These are phyloP conservation scores for Caryopteris hybrid DNA, from an alignment of 305 asterid species.

Conservation along the genomic window DNA sequence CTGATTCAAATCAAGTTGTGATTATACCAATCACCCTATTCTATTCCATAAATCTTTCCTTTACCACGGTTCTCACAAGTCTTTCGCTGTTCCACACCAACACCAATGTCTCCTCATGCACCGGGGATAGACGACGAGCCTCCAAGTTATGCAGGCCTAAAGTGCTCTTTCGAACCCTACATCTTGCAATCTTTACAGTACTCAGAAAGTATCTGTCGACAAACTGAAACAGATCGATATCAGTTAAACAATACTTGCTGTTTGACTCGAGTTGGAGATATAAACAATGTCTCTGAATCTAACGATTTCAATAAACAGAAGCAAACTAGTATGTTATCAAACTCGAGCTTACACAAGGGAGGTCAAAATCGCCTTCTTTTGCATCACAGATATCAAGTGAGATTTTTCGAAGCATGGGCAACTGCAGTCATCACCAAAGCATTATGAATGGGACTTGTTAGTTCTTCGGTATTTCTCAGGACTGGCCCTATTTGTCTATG, in stretches of 20 bases:
- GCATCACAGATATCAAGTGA: constrained; percentile 88
- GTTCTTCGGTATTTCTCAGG: background rate
- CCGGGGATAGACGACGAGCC: constrained; percentile 36
- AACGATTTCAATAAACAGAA: background rate
- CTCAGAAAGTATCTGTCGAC: constrained; percentile 54
- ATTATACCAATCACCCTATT: background rate
- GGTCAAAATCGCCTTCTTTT: constrained; percentile 59
- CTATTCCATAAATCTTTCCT: constrained; percentile 66
- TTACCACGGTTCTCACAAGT: constrained; percentile 52
- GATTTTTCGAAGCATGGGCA: constrained; percentile 86
- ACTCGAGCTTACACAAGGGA: constrained; percentile 59
- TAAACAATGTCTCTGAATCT: background rate
- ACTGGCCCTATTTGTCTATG: background rate
- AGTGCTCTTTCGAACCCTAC: constrained; percentile 45
- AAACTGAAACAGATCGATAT: constrained; percentile 40
- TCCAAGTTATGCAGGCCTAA: constrained; percentile 26
- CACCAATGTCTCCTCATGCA: constrained; percentile 70
- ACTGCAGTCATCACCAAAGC: constrained; percentile 35
- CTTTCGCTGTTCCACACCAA: constrained; percentile 60
- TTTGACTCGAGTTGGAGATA: background rate
- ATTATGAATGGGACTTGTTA: background rate
- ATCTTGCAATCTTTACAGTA: constrained; percentile 65
- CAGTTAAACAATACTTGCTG: background rate
- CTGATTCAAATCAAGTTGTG: too few species aligned
- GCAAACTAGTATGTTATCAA: constrained; percentile 3